Evolutionary conservation across 2,329 filamentous ascomycete genomes (phyloP), one percentile per base, ranked within the genome.

Genomic region (Exophiala viscosa): DNA sequence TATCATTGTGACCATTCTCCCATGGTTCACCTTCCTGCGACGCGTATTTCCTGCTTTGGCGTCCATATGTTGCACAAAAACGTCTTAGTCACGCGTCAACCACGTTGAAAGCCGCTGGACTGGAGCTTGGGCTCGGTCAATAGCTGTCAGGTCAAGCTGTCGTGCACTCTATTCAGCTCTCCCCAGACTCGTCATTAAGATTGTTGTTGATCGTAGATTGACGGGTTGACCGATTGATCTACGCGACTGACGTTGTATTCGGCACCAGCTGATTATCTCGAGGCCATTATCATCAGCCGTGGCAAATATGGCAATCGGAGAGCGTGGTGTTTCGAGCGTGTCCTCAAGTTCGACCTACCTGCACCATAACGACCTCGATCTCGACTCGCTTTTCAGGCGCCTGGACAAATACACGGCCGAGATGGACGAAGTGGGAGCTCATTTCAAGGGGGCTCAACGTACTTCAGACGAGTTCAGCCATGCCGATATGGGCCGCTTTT

Each of bases 371-470:
- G 55, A 57, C 44, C 38, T 57, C 18, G 55, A 54, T 46, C 48
- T 57, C 3, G 48, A 57, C 23, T 51, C 55, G 8, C 47, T 57
- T 14, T 54, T 57, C 33, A 39, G 36, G 32, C 50, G 45, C n/a
- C 46, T 57, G 34, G 55, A 57, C 39, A 57, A 34, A 23, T 54
- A 57, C 33, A 51, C 55, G 7, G 45, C 55, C 17, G 48, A 57
- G 14, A 48, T 57, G 48, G 38, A 54, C 20, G 55, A 54, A 31
- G 44, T 57, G 3, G 55, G 50, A 38, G 43, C 49, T 7, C 43
- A 50, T n/a, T 35, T 57, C 7, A 50, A 36, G 32, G 31, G 45
- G 18, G 48, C 50, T 17, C 38, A 45, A 9, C 28, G 34, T 31
- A 17, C 23, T 33, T 56, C 49, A 5, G 45, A 49, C 8, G 43